phyloP scores from a whole-genome alignment of 139 green algal species.

The Asterochloris sp. region DNA sequence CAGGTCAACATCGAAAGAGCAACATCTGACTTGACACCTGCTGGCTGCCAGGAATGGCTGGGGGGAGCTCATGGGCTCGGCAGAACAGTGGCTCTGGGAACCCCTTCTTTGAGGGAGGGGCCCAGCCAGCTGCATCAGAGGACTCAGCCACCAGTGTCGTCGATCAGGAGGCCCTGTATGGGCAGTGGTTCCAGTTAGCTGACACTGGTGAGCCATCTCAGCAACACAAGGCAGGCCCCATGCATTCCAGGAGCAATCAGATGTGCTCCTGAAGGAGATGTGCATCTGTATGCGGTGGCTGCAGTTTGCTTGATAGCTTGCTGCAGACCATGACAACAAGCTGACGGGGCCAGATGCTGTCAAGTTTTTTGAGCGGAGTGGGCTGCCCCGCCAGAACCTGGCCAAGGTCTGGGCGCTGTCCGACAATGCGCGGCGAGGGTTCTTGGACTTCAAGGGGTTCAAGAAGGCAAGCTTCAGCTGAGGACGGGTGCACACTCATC shows the following conservation, averaged over 20 bases:
- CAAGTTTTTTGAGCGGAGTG: slow-evolving; percentile 79
- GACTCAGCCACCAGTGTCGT: neutral
- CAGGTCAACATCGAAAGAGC: no score
- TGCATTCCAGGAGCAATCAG: neutral
- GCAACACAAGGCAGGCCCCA: neutral
- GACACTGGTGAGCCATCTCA: slow-evolving; percentile 16
- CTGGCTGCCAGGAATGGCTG: no score
- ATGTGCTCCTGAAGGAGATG: neutral
- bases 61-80: no score
- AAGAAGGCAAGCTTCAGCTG: slow-evolving; percentile 35
- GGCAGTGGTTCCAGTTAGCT: slow-evolving; percentile 19
- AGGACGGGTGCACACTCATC: no score
- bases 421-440: slow-evolving; percentile 63
- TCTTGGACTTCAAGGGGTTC: slow-evolving; percentile 77
- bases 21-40: no score
- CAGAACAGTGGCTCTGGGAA: no score
- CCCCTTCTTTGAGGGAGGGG: no score
- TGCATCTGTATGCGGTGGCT: neutral
- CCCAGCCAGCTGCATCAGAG: no score
- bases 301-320: neutral
- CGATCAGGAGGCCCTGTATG: slow-evolving; percentile 17
- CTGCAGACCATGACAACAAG: slow-evolving; percentile 57
- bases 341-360: slow-evolving; percentile 75
- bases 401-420: slow-evolving; percentile 64
- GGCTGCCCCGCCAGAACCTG: slow-evolving; percentile 68